A percentile compares a stretch with the other conserved stretches of the same genome.
Conservation (phyloP, 192 early-diverging fungal genomes). For the Linnemannia zychae region DNA sequence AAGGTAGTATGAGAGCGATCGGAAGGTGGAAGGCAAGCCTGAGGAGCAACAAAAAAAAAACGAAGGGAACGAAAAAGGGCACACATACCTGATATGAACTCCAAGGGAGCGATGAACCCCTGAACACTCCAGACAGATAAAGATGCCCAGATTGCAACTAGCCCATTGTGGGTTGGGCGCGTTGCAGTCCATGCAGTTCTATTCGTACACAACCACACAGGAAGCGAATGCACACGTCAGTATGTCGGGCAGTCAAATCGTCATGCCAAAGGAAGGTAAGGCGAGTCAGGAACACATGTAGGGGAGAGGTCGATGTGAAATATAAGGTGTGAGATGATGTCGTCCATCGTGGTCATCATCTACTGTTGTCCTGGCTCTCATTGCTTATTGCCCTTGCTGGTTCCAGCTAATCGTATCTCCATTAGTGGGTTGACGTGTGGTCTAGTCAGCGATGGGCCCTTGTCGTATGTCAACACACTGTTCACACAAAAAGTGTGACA, state of each 20-base stretch:
- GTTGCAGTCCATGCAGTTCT: constrained; percentile 92
- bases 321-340: not conserved
- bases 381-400: not conserved
- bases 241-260: not conserved
- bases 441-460: not conserved
- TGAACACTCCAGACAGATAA: constrained; percentile 96
- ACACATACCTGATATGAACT: constrained; percentile 73
- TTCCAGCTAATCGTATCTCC: not conserved
- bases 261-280: not conserved
- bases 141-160: constrained; percentile 92
- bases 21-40: not conserved
- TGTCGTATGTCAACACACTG: no score
- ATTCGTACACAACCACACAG: constrained; percentile 14
- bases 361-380: not conserved
- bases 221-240: constrained; percentile 4
- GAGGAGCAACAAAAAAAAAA: no score
- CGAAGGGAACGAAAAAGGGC: not conserved
- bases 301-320: not conserved
- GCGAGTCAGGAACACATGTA: not conserved
- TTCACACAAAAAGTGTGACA: no score
- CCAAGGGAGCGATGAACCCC: constrained; percentile 91
- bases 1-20: not conserved
- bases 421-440: not conserved
- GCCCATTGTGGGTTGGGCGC: constrained; percentile 92
- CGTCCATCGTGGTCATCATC: not conserved